These are phyloP conservation scores for Trypanosoma caninum DNA, from an alignment of 208 protist genomes.

Conservation along the genomic window DNA sequence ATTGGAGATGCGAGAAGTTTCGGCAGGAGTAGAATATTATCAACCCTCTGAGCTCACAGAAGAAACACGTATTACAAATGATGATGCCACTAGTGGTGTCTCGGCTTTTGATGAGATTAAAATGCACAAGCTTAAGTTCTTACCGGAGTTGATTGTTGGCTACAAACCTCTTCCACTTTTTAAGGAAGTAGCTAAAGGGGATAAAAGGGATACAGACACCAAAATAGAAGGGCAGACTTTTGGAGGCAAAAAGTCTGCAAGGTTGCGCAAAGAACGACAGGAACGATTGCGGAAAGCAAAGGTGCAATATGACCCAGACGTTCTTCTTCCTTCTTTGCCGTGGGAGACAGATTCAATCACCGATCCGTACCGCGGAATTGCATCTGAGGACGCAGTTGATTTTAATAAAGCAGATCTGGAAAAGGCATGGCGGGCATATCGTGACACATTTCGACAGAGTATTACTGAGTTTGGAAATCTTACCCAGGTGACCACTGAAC, in stretches of 20 bases:
- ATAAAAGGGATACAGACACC: constrained; percentile 13
- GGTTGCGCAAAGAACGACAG: constrained; percentile 67
- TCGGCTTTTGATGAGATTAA: constrained; percentile 88
- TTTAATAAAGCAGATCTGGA: constrained; percentile 81
- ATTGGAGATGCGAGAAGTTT: constrained; percentile 38
- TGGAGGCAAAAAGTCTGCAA: constrained; percentile 67
- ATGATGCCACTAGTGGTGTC: constrained; percentile 53
- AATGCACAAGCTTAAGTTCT: constrained; percentile 64
- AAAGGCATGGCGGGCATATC: constrained; percentile 75
- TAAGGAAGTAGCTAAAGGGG: constrained; percentile 51
- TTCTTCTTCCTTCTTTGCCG: constrained; percentile 76
- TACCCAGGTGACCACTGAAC: constrained; percentile 73
- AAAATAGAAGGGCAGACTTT: constrained; percentile 26
- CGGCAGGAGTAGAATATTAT: constrained; percentile 54
- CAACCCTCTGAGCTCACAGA: constrained; percentile 44
- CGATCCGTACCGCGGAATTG: constrained; percentile 80
- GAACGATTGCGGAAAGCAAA: constrained; percentile 72
- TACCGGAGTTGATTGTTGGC: constrained; percentile 77
- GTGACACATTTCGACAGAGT: constrained; percentile 72
- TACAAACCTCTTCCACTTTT: constrained; percentile 85
- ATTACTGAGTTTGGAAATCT: constrained; percentile 85
- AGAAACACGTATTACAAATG: constrained; percentile 67
- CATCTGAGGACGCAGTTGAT: constrained; percentile 47
- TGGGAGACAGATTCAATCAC: constrained; percentile 87
- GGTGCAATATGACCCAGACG: constrained; percentile 74